Percentiles rank a stretch among this genome's conserved stretches.
phyloP scores from a whole-genome alignment of 257 asterid species.

The Fraxinus pennsylvanica region DNA sequence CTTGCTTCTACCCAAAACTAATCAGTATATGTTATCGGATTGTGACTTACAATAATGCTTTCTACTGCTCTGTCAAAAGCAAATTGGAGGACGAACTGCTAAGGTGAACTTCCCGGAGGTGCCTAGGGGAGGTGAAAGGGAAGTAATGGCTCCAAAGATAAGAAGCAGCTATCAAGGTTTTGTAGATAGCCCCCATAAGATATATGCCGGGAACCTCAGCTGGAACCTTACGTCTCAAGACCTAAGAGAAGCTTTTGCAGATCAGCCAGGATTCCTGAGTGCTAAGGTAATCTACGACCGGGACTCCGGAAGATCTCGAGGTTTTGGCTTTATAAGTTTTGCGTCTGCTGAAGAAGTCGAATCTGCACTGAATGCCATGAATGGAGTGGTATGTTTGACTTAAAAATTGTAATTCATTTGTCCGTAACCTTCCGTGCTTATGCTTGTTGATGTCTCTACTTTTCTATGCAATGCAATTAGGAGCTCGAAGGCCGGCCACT shows the following conservation, averaged over 20 bases:
- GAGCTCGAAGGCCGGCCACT: constrained; percentile 82
- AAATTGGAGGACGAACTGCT: constrained; percentile 81
- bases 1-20: not conserved
- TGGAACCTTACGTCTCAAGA: constrained; percentile 80
- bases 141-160: constrained; percentile 65
- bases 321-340: constrained; percentile 85
- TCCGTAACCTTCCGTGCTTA: not conserved
- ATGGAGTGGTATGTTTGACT: constrained; percentile 69
- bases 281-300: constrained; percentile 79
- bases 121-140: constrained; percentile 91
- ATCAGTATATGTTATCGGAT: not conserved
- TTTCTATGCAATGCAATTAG: constrained; percentile 34
- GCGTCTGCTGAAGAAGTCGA: constrained; percentile 62
- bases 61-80: constrained; percentile 35
- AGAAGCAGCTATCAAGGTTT: constrained; percentile 68
- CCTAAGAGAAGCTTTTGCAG: constrained; percentile 67
- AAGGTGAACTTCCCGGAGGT: constrained; percentile 96
- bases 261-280: constrained; percentile 70
- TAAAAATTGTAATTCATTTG: constrained; percentile 1
- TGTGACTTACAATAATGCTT: not conserved
- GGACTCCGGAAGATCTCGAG: constrained; percentile 78
- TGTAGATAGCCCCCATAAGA: constrained; percentile 73
- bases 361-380: constrained; percentile 66
- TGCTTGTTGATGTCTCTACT: constrained; percentile 10
- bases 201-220: constrained; percentile 81